Evolutionary conservation across 2,329 filamentous ascomycete species (phyloP), one percentile per base, ranked within the genome.

Genomic region (Grosmannia penicillata): DNA sequence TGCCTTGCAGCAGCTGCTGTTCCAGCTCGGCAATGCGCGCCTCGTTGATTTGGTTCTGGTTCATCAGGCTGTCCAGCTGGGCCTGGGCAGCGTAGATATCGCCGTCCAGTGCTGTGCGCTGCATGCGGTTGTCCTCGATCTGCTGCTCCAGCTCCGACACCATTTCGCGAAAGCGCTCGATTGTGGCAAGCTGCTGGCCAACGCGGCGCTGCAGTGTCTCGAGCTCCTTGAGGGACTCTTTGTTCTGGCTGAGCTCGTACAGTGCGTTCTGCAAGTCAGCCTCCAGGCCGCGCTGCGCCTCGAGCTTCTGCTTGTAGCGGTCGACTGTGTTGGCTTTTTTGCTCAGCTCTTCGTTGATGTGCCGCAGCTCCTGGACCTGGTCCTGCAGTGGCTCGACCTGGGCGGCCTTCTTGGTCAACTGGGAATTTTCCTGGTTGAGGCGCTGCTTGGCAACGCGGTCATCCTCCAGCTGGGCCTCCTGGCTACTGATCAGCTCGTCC

Each of bases 401-500:
- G 29, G 65, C 60, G 25, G 65, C 62, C 52, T 57, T 65, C 39
- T 55, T 56, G 36, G 59, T 61, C 23, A 73, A 55, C 29, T 56
- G 56, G 36, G 59, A 55, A 26, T 73, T 62, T 45, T 75, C 70
- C 43, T 60, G 61, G 38, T 60, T 54, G 24, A 71, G 52, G 21
- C 56, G 60, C 31, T 61, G 59, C 46, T 60, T 70, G 53, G 59
- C 53, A 14, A 59, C 52, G 15, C 59, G 58, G 43, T 67, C 56
- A 24, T 68, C 62, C 40, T 80, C 71, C 10, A 78, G 58, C 47
- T 82, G 71, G 17, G 69, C 67, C 53, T 87, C 82, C 47, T 84
- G 72, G 19, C 65, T 70, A 28, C 75, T 74, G 50, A 87, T 86
- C 36, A 84, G 63, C 41, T 78, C 68, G 53, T 83, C 77, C 49